phyloP scores from a whole-genome alignment of 176 grass and related monocot genomes.

The bread wheat (Triticum aestivum) region IWGSC_CS_RefSeq_v2.1 NC_057803.1:679499550-679500049 shows the following conservation, averaged over 20 bases:
- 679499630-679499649: constrained; percentile 46
- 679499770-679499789: constrained; percentile 76
- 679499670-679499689: constrained; percentile 64
- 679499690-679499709: neutral
- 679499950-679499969: neutral
- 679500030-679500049: constrained; percentile 63
- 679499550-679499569: neutral
- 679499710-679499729: neutral
- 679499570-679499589: neutral
- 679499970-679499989: neutral
- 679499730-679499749: neutral
- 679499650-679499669: constrained; percentile 83
- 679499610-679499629: neutral
- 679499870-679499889: constrained; percentile 79
- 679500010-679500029: constrained; percentile 86
- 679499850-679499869: constrained; percentile 80
- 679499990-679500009: neutral
- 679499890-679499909: constrained; percentile 83
- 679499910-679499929: neutral
- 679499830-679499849: constrained; percentile 82
- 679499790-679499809: constrained; percentile 69
- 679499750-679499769: constrained; percentile 89
- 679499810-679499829: constrained; percentile 78
- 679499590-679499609: neutral
- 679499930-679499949: neutral